Evolutionary conservation across 169 alveolate species (phyloP).

Genomic region (Plasmodium sp.): DNA sequence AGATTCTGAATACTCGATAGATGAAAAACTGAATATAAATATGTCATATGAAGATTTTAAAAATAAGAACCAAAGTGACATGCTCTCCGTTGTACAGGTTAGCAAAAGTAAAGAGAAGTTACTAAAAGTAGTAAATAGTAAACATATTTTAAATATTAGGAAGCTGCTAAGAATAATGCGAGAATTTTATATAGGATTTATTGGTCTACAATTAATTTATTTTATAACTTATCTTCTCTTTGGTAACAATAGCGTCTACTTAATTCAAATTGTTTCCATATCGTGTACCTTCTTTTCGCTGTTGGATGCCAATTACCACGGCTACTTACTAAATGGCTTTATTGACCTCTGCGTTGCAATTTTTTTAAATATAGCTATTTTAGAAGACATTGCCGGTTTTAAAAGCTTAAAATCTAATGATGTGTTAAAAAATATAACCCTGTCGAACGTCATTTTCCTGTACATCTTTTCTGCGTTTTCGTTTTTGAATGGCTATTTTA

Average conservation of each 20-base stretch:
- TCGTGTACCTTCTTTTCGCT: conserved; percentile 67
- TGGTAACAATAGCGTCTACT: conserved; percentile 55
- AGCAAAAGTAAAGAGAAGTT: conserved; percentile 26
- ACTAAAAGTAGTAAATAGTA: conserved; percentile 54
- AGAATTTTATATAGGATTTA: conserved; percentile 72
- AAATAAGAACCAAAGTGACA: conserved; percentile 32
- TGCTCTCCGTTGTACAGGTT: conserved; percentile 2
- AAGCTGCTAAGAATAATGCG: conserved; percentile 55
- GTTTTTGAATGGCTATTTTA: conserved; percentile 52
- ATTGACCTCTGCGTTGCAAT: conserved; percentile 60
- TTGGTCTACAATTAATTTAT: conserved; percentile 69
- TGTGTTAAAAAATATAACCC: conserved; percentile 62
- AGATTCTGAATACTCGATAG: conserved; percentile 52
- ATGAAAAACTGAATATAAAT: conserved; percentile 36
- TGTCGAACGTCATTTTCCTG: conserved; percentile 61
- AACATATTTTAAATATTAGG: conserved; percentile 62
- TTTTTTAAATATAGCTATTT: conserved; percentile 61
- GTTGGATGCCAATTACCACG: conserved; percentile 71
- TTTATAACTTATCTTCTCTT: conserved; percentile 64
- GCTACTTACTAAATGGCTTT: conserved; percentile 69
- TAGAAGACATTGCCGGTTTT: conserved; percentile 53
- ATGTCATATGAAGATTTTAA: conserved; percentile 41
- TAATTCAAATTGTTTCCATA: conserved; percentile 60
- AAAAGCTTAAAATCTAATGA: conserved; percentile 40
- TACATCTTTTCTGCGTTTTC: conserved; percentile 54